Percentiles rank a stretch among this genome's conserved stretches.
Evolutionary conservation across 805 yeast genomes (phyloP).

Genomic region (Tetrapisispora namnaoensis): DNA sequence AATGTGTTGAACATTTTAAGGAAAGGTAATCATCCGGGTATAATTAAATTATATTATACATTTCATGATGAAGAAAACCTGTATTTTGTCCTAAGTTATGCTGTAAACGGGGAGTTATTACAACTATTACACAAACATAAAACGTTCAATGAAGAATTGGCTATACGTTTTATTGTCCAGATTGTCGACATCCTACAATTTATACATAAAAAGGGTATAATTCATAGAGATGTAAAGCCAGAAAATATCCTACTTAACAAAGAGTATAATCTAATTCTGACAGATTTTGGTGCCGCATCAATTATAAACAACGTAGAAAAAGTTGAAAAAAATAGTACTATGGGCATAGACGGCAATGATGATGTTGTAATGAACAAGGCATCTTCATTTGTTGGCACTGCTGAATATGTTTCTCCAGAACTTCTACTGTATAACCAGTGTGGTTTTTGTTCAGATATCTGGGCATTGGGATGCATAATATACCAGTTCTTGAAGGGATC

Average conservation of each 20-base stretch:
- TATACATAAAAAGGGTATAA: slow-evolving; percentile 81
- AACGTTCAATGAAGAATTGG: slow-evolving; percentile 61
- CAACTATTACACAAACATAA: slow-evolving; percentile 53
- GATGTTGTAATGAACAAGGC: neutral
- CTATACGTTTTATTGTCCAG: slow-evolving; percentile 76
- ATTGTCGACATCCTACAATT: slow-evolving; percentile 83
- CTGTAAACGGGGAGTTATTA: slow-evolving; percentile 89
- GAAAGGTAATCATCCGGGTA: slow-evolving; percentile 83
- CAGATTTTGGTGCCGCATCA: slow-evolving; percentile 97
- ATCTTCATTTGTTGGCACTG: slow-evolving; percentile 94
- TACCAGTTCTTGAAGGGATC: slow-evolving; percentile 73
- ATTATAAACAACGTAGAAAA: slow-evolving; percentile 21
- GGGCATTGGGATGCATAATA: slow-evolving; percentile 90
- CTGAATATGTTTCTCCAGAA: slow-evolving; percentile 94
- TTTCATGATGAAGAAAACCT: slow-evolving; percentile 85
- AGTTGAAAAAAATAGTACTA: slow-evolving; percentile 13
- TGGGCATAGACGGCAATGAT: slow-evolving; percentile 22
- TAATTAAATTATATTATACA: slow-evolving; percentile 83
- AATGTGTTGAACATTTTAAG: slow-evolving; percentile 69
- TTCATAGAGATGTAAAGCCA: slow-evolving; percentile 91
- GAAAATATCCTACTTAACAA: slow-evolving; percentile 81
- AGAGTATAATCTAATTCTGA: slow-evolving; percentile 81
- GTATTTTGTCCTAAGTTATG: slow-evolving; percentile 88
- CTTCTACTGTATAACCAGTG: slow-evolving; percentile 66
- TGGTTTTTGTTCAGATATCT: slow-evolving; percentile 77